Evolutionary conservation across 352 stramenopile genomes (phyloP).

Genomic region (Pythium insidiosum): DNA sequence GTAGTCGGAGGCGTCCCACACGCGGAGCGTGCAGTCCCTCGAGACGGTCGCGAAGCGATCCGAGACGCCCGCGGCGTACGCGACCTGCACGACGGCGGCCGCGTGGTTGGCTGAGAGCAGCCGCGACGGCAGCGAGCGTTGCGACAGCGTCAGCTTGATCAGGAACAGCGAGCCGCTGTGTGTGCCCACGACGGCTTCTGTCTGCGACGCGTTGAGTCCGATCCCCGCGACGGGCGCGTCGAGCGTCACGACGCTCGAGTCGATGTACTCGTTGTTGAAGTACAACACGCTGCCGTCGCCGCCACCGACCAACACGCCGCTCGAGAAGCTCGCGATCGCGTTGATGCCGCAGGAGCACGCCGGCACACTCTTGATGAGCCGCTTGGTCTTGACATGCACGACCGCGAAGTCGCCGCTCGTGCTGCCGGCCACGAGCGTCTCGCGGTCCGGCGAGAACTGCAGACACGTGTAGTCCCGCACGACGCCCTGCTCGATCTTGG

Average conservation of each 20-base stretch:
- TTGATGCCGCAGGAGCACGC: conserved; percentile 79
- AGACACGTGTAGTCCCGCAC: conserved; percentile 81
- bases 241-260: conserved; percentile 60
- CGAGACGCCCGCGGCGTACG: conserved; percentile 69
- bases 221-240: conserved; percentile 54
- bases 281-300: conserved; percentile 81
- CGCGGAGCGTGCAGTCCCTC: conserved; percentile 77
- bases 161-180: conserved; percentile 71
- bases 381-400: conserved; percentile 64
- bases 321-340: conserved; percentile 37
- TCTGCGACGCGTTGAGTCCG: conserved; percentile 50
- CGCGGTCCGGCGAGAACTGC: conserved; percentile 68
- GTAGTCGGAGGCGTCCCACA: conserved; percentile 91
- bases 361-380: conserved; percentile 57
- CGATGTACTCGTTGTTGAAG: conserved; percentile 69
- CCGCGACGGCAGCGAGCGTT: conserved; percentile 13
- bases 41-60: conserved; percentile 88
- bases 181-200: conserved; percentile 66
- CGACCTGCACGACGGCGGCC: conserved; percentile 61
- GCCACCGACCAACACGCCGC: conserved; percentile 62
- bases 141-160: conserved; percentile 22
- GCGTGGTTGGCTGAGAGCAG: conserved; percentile 83
- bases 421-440: conserved; percentile 78
- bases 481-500: conserved; percentile 71
- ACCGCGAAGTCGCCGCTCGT: conserved; percentile 85